phyloP scores from a whole-genome alignment of 202 grass and related monocot genomes.

The Panicum hallii region DNA sequence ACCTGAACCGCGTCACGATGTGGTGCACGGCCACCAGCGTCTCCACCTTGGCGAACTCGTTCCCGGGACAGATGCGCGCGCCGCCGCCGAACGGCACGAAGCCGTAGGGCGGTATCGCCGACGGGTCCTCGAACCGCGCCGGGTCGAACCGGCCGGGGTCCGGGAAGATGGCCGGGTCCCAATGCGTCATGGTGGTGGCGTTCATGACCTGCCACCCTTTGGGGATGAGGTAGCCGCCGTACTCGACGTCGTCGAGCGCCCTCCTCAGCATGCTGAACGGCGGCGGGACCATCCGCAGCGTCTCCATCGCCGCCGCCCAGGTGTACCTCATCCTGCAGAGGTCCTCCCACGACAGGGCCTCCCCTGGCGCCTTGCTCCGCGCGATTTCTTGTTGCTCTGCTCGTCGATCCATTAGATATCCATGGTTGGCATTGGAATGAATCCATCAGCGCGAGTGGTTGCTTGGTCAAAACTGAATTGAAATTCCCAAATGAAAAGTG shows the following conservation, averaged over 20 bases:
- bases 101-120: background rate
- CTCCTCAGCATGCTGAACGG: background rate
- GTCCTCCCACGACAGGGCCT: background rate
- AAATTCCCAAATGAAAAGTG: background rate
- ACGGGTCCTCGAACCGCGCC: background rate
- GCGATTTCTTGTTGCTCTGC: background rate
- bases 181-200: background rate
- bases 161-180: background rate
- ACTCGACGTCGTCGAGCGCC: background rate
- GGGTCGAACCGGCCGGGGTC: background rate
- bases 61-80: slow-evolving; percentile 28
- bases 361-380: background rate
- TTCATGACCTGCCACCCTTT: background rate
- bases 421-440: background rate
- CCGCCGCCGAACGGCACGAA: slow-evolving; percentile 30
- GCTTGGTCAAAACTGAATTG: background rate
- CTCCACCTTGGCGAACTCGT: slow-evolving; percentile 45
- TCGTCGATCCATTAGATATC: background rate
- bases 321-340: background rate
- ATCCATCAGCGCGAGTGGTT: too few relatives aligned
- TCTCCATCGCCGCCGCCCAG: background rate
- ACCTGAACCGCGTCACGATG: slow-evolving; percentile 37
- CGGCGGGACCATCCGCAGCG: background rate
- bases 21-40: slow-evolving; percentile 38
- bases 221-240: background rate